Conservation (phyloP, 345 rosid species). For the Lumnitzera racemosa region DNA sequence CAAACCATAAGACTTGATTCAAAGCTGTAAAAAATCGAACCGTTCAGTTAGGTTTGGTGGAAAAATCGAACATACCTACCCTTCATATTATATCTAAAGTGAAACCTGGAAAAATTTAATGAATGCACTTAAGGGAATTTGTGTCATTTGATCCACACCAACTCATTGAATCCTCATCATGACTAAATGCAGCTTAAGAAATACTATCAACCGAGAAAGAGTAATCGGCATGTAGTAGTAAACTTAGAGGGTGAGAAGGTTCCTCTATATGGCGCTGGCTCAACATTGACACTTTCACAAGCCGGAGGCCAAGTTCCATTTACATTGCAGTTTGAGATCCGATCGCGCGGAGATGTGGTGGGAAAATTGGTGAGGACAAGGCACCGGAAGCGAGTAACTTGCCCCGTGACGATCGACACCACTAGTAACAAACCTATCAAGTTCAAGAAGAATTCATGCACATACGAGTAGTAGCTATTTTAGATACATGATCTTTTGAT, state of each 20-base stretch:
- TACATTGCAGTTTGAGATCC: conserved; percentile 45
- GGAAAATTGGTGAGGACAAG: conserved; percentile 69
- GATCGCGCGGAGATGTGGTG: conserved; percentile 63
- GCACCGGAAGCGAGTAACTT: conserved; percentile 43
- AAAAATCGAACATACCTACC: too few relatives aligned
- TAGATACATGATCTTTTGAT: background rate
- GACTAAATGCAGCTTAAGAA: conserved; percentile 51
- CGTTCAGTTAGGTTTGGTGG: too few relatives aligned
- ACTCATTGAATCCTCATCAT: background rate
- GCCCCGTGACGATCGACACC: conserved; percentile 54
- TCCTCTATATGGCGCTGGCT: conserved; percentile 74
- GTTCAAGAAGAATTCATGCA: conserved; percentile 44
- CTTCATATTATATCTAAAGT: too few relatives aligned
- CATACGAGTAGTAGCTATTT: conserved; percentile 14
- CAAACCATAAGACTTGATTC: too few relatives aligned
- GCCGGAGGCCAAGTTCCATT: conserved; percentile 40
- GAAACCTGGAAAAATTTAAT: too few relatives aligned
- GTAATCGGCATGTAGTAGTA: conserved; percentile 41
- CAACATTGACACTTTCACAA: conserved; percentile 35
- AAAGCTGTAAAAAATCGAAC: too few relatives aligned
- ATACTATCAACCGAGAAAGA: conserved; percentile 68
- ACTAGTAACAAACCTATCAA: conserved; percentile 43
- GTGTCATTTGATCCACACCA: background rate
- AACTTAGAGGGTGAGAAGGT: conserved; percentile 58
- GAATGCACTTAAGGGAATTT: too few relatives aligned